These are phyloP conservation scores for Pythium guiyangense DNA, from an alignment of 352 stramenopile species.

Conservation along the genomic window DNA sequence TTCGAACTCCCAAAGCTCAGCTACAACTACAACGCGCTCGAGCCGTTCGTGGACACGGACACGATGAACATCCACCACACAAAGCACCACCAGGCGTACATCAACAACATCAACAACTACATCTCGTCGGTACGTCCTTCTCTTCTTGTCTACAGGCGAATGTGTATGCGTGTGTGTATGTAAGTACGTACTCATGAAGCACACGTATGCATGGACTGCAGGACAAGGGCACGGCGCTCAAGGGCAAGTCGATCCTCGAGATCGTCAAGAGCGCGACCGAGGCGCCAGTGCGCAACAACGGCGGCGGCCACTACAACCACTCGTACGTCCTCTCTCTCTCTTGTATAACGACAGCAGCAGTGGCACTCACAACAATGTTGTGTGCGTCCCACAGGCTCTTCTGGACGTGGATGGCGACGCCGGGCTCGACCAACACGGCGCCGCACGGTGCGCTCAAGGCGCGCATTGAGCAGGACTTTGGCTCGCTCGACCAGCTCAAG, in stretches of 20 bases:
- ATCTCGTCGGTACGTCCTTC: constrained; percentile 49
- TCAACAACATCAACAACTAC: constrained; percentile 91
- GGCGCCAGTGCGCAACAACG: constrained; percentile 79
- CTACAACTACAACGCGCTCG: constrained; percentile 86
- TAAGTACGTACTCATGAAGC: too few relatives aligned
- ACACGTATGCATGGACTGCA: constrained; percentile 5
- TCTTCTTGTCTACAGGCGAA: background rate
- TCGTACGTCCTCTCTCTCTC: constrained; percentile 25
- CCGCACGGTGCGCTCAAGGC: constrained; percentile 77
- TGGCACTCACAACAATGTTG: background rate
- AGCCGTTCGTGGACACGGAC: constrained; percentile 84
- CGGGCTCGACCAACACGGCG: constrained; percentile 71
- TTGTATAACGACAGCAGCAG: background rate
- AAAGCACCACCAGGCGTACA: constrained; percentile 89
- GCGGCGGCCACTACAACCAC: constrained; percentile 83
- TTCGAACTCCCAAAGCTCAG: constrained; percentile 77
- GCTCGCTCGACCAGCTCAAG: constrained; percentile 88
- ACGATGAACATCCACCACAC: constrained; percentile 93
- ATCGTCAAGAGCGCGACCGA: constrained; percentile 71
- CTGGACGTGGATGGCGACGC: constrained; percentile 90
- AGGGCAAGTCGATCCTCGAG: constrained; percentile 82
- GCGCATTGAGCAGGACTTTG: constrained; percentile 89
- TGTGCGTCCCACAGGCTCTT: constrained; percentile 54
- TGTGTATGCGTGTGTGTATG: too few relatives aligned
- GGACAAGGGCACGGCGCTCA: constrained; percentile 64